Evolutionary conservation across 371 early-diverging fungal species (phyloP).

Genomic region (Synchytrium microbalum): DNA sequence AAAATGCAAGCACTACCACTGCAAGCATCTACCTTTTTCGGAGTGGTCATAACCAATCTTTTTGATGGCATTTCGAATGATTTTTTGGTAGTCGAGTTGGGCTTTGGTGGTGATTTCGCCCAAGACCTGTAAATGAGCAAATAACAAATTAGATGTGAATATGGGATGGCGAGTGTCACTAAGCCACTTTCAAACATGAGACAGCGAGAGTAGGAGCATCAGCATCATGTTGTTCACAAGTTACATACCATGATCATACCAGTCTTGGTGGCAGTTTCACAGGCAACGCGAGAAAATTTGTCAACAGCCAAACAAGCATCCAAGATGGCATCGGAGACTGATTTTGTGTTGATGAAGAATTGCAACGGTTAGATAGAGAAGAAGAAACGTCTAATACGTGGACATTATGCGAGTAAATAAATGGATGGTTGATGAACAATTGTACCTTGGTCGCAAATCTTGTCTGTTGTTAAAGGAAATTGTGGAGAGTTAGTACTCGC

Average conservation of each 20-base stretch:
- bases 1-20: slow-evolving; percentile 1
- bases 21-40: slow-evolving; percentile 61
- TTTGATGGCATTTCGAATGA: slow-evolving; percentile 95
- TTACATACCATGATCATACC: slow-evolving; percentile 93
- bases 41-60: slow-evolving; percentile 97
- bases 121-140: slow-evolving; percentile 34
- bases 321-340: slow-evolving; percentile 82
- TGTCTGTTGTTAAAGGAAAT: slow-evolving; percentile 54
- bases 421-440: not conserved
- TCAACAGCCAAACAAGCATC: slow-evolving; percentile 97
- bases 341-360: not conserved
- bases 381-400: not conserved
- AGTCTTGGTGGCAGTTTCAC: slow-evolving; percentile 98
- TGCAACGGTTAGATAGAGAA: not conserved
- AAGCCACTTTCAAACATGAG: no score
- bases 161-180: no score
- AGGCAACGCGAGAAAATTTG: slow-evolving; percentile 96
- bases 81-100: slow-evolving; percentile 93
- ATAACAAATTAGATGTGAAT: no score
- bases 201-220: no score
- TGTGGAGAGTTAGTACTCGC: not conserved
- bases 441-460: slow-evolving; percentile 95
- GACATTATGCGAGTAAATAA: not conserved
- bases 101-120: slow-evolving; percentile 99
- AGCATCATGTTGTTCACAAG: no score